Evolutionary conservation across 1,139 yeast genomes (phyloP).

Genomic region (Zygoascus sp.): DNA sequence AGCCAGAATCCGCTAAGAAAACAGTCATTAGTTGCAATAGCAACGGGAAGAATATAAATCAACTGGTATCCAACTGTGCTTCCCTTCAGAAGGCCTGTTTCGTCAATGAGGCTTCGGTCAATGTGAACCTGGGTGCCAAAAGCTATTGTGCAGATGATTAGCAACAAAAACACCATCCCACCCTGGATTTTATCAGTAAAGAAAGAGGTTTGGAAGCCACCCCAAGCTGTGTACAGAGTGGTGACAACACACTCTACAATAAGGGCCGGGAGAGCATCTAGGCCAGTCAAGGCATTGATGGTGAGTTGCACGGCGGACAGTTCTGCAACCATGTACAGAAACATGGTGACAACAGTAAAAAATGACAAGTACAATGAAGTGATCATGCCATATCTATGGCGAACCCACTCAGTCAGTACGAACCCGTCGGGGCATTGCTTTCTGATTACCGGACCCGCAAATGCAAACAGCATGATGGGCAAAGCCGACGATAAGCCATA

Average conservation of each 20-base stretch:
- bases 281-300: constrained; percentile 69
- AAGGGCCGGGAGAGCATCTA: constrained; percentile 74
- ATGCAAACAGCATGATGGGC: constrained; percentile 78
- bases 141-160: constrained; percentile 71
- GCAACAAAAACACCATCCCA: constrained; percentile 58
- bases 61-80: constrained; percentile 85
- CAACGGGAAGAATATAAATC: constrained; percentile 75
- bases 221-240: constrained; percentile 78
- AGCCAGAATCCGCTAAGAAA: constrained; percentile 93
- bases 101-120: constrained; percentile 57
- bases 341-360: constrained; percentile 82
- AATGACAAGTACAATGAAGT: constrained; percentile 72
- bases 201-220: constrained; percentile 88
- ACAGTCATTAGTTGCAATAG: constrained; percentile 84
- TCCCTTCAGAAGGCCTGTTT: constrained; percentile 60
- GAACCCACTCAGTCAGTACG: constrained; percentile 92
- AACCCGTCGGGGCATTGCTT: constrained; percentile 84
- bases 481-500: constrained; percentile 78
- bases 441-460: constrained; percentile 76
- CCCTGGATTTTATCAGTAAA: constrained; percentile 87
- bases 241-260: constrained; percentile 87
- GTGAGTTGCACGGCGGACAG: constrained; percentile 75
- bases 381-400: constrained; percentile 67
- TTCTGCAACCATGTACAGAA: constrained; percentile 84
- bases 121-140: constrained; percentile 75